phyloP scores from a whole-genome alignment of 495 filamentous ascomycete species.

The Penicillium odoratum region DNA sequence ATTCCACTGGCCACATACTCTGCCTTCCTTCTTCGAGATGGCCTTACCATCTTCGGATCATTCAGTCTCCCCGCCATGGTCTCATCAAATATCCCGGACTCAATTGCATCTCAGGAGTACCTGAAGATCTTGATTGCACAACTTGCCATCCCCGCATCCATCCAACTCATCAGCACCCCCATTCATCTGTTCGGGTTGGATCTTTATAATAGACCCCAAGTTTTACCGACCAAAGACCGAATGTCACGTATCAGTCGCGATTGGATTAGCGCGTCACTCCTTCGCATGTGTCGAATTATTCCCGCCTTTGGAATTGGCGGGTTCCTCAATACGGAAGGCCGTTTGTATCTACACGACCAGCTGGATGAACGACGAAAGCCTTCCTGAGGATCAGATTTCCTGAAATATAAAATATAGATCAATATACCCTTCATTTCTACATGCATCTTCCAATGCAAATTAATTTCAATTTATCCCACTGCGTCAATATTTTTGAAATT shows the following conservation, averaged over 20 bases:
- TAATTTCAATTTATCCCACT: not conserved
- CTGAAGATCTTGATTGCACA: constrained; percentile 59
- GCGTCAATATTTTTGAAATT: constrained; percentile 9
- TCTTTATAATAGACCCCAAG: constrained; percentile 67
- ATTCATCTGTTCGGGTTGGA: constrained; percentile 84
- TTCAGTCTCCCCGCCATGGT: constrained; percentile 71
- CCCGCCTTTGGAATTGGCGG: constrained; percentile 90
- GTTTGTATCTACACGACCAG: constrained; percentile 34
- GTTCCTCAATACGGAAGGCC: constrained; percentile 69
- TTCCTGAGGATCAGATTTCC: constrained; percentile 3
- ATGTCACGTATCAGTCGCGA: constrained; percentile 65
- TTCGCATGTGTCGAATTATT: constrained; percentile 80
- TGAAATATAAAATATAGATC: constrained; percentile 20
- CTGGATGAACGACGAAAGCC: constrained; percentile 20
- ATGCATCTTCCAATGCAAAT: not conserved
- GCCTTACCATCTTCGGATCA: constrained; percentile 81
- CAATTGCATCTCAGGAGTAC: constrained; percentile 36
- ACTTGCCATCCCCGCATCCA: constrained; percentile 71
- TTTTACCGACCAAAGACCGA: constrained; percentile 52
- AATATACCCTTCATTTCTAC: constrained; percentile 30
- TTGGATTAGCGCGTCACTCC: constrained; percentile 68
- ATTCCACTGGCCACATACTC: constrained; percentile 53
- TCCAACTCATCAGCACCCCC: constrained; percentile 79
- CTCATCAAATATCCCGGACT: constrained; percentile 38
- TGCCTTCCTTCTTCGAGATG: constrained; percentile 77